Conservation (phyloP, 208 protist genomes). For the Acanthamoeba triangularis region DNA sequence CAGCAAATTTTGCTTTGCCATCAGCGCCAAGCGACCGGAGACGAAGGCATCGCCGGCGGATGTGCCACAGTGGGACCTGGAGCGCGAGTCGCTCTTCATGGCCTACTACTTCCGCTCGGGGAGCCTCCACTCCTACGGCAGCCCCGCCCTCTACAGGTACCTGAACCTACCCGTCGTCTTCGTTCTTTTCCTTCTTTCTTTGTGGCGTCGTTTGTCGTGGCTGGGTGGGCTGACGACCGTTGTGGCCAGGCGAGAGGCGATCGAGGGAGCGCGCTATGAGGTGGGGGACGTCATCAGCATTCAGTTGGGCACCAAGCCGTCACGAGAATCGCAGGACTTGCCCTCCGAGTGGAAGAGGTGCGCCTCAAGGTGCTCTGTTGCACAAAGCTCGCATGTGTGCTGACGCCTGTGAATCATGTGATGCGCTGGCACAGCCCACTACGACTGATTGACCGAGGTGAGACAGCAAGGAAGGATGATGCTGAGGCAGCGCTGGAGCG, state of each 20-base stretch:
- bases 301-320: neutral
- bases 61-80: constrained; percentile 9
- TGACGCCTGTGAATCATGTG: neutral
- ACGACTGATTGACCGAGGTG: neutral
- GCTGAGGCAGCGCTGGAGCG: neutral
- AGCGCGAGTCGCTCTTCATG: constrained; percentile 1
- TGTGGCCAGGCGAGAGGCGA: neutral
- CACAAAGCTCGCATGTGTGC: too few relatives aligned
- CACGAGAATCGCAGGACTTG: neutral
- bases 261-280: neutral
- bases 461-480: neutral
- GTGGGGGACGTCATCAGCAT: constrained; percentile 3
- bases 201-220: too few relatives aligned
- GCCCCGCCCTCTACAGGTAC: constrained; percentile 20
- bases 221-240: neutral
- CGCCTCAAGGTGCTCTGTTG: neutral
- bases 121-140: constrained; percentile 43
- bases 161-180: neutral
- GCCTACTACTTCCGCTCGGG: constrained; percentile 35
- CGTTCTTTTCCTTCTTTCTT: neutral
- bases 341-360: neutral
- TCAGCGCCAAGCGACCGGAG: neutral
- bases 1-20: constrained; percentile 24
- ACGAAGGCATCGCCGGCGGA: neutral
- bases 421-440: neutral